Conservation (phyloP, 2,329 filamentous ascomycete species). For the Colletotrichum noveboracense region DNA sequence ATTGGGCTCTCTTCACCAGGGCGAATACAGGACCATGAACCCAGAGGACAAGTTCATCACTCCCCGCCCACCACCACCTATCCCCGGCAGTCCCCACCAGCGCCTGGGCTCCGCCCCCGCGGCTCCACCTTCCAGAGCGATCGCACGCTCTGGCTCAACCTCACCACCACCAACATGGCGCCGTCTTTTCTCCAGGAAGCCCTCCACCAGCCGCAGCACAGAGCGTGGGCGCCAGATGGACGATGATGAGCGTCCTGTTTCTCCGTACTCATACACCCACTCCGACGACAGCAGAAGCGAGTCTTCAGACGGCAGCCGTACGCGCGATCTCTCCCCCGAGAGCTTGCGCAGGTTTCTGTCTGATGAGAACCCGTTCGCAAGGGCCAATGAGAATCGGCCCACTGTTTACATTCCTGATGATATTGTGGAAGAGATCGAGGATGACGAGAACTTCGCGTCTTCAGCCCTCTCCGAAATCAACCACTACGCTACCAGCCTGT, state of each 20-base stretch:
- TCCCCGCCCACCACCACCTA: constrained; percentile 55
- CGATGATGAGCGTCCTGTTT: constrained; percentile 26
- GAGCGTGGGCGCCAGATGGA: constrained; percentile 38
- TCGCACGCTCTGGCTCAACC: constrained; percentile 45
- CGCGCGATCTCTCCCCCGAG: constrained; percentile 61
- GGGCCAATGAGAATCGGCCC: constrained; percentile 31
- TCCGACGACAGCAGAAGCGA: constrained; percentile 35
- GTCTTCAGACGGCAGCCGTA: constrained; percentile 48
- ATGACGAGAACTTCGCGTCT: constrained; percentile 69
- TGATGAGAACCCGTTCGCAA: constrained; percentile 44
- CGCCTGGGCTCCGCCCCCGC: constrained; percentile 36
- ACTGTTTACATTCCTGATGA: constrained; percentile 40
- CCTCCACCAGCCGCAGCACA: constrained; percentile 32
- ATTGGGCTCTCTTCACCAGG: constrained; percentile 61
- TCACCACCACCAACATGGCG: constrained; percentile 57
- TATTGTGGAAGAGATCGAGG: constrained; percentile 37
- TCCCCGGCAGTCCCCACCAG: constrained; percentile 45
- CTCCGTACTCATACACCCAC: constrained; percentile 26
- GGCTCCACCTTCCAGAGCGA: constrained; percentile 27
- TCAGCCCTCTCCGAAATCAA: constrained; percentile 51
- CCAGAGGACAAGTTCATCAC: constrained; percentile 77
- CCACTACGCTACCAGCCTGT: constrained; percentile 51
- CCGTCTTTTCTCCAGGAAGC: constrained; percentile 54
- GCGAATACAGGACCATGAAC: constrained; percentile 76
- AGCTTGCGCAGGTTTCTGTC: constrained; percentile 57